These are phyloP conservation scores for Vigna unguiculata DNA, from an alignment of 306 rosid genomes.

Conservation along the genomic window DNA sequence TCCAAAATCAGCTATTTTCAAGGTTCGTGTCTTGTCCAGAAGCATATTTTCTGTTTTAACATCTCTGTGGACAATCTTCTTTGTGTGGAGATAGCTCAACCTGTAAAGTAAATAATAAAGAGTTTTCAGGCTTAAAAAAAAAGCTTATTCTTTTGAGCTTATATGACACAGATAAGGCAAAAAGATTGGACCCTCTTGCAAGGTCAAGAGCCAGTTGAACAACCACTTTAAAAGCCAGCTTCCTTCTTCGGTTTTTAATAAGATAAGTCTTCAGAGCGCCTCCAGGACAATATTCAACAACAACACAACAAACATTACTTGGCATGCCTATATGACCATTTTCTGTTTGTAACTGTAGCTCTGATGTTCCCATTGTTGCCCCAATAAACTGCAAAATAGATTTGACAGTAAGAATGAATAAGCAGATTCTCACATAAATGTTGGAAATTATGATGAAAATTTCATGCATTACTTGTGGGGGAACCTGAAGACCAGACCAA, in stretches of 20 bases:
- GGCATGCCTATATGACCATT: constrained; percentile 97
- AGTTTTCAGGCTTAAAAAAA: constrained; percentile 38
- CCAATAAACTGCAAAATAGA: constrained; percentile 82
- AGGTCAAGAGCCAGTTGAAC: constrained; percentile 97
- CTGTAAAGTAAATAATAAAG: constrained; percentile 51
- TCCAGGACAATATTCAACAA: constrained; percentile 99
- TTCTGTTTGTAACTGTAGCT: constrained; percentile 86
- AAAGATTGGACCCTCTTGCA: constrained; percentile 87
- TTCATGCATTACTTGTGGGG: background rate
- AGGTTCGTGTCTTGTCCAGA: constrained; percentile 87
- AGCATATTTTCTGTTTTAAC: constrained; percentile 99
- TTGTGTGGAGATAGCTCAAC: constrained; percentile 89
- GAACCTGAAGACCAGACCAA: background rate
- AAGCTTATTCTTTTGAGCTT: constrained; percentile 27
- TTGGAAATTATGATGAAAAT: constrained; percentile 1
- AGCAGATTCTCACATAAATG: constrained; percentile 24
- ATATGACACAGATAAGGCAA: constrained; percentile 50
- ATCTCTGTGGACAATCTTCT: constrained; percentile 96
- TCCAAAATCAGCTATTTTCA: constrained; percentile 97
- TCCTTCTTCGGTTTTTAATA: constrained; percentile 93
- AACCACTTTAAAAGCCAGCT: constrained; percentile 96
- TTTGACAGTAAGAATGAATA: constrained; percentile 28
- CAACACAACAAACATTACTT: constrained; percentile 89
- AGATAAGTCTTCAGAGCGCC: constrained; percentile 96
- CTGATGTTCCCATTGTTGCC: constrained; percentile 91